Conservation (phyloP, 2,329 filamentous ascomycete species). For the Colletotrichum nymphaeae region DNA sequence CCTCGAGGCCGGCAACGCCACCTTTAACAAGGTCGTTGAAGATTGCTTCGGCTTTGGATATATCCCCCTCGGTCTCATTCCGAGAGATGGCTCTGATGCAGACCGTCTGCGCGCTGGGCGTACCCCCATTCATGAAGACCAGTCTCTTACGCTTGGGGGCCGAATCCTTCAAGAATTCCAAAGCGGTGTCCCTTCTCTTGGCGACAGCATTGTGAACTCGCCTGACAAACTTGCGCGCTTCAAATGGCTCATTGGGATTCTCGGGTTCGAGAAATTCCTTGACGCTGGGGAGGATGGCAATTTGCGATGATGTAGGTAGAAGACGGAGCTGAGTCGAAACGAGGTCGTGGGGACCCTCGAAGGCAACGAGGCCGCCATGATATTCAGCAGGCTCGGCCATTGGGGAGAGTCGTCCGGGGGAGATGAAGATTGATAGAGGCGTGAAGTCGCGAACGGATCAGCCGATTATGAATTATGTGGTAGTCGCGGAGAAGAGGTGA, state of each 20-base stretch:
- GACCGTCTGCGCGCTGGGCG: conserved; percentile 62
- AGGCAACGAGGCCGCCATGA: conserved; percentile 66
- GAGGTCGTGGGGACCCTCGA: conserved; percentile 67
- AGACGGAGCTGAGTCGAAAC: conserved; percentile 70
- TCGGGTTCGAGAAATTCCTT: conserved; percentile 56
- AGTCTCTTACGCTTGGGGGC: conserved; percentile 61
- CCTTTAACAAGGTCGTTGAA: conserved; percentile 63
- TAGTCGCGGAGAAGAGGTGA: too few relatives aligned
- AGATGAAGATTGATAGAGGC: not conserved
- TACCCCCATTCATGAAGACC: conserved; percentile 71
- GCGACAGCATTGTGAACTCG: conserved; percentile 62
- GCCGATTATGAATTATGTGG: not conserved
- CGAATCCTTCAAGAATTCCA: conserved; percentile 61
- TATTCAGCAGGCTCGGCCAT: conserved; percentile 39
- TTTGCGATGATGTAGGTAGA: conserved; percentile 67
- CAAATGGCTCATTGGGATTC: conserved; percentile 41
- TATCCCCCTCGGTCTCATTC: conserved; percentile 61
- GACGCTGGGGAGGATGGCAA: conserved; percentile 67
- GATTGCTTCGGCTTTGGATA: conserved; percentile 60
- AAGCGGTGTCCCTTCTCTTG: conserved; percentile 60
- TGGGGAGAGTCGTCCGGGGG: not conserved
- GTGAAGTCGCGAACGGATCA: not conserved
- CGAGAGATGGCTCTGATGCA: conserved; percentile 67
- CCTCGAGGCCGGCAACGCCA: conserved; percentile 55
- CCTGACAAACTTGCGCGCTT: conserved; percentile 53